Conservation (phyloP, 257 asterid species). For the Fraxinus anomala region DNA sequence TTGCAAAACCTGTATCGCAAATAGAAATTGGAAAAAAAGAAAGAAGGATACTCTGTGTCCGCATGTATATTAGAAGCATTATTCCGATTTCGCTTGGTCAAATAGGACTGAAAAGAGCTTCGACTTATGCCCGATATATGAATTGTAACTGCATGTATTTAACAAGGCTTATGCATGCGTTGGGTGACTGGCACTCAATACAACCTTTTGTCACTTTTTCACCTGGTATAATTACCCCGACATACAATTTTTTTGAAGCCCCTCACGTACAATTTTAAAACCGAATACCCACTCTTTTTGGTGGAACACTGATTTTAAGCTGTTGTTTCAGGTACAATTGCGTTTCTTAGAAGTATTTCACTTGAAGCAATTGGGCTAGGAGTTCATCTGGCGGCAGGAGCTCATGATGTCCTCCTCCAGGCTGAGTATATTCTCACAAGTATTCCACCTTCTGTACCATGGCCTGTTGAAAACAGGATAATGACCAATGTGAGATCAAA, state of each 20-base stretch:
- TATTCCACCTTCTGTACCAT: slow-evolving; percentile 79
- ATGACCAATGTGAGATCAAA: slow-evolving; percentile 65
- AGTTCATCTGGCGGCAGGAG: slow-evolving; percentile 93
- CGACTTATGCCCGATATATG: neutral
- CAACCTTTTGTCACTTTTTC: neutral
- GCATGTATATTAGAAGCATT: neutral
- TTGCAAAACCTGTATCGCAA: neutral
- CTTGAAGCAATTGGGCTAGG: slow-evolving; percentile 97
- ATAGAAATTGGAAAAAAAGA: neutral
- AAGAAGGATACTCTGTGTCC: neutral
- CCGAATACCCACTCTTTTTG: neutral
- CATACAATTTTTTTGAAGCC: neutral
- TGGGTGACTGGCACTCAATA: neutral
- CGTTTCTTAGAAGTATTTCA: slow-evolving; percentile 89
- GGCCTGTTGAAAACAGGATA: slow-evolving; percentile 62
- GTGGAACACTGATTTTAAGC: slow-evolving; percentile 17
- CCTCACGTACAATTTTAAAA: neutral
- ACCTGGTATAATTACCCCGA: neutral
- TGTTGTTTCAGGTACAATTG: slow-evolving; percentile 67
- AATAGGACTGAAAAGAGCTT: neutral
- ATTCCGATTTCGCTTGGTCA: neutral
- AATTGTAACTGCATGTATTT: neutral
- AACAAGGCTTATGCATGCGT: neutral
- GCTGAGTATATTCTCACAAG: slow-evolving; percentile 83
- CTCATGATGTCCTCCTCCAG: slow-evolving; percentile 89